Percentiles rank a stretch among this genome's conserved stretches.
Evolutionary conservation across 345 rosid species (phyloP).

Genomic region (Eucalyptus virginea): DNA sequence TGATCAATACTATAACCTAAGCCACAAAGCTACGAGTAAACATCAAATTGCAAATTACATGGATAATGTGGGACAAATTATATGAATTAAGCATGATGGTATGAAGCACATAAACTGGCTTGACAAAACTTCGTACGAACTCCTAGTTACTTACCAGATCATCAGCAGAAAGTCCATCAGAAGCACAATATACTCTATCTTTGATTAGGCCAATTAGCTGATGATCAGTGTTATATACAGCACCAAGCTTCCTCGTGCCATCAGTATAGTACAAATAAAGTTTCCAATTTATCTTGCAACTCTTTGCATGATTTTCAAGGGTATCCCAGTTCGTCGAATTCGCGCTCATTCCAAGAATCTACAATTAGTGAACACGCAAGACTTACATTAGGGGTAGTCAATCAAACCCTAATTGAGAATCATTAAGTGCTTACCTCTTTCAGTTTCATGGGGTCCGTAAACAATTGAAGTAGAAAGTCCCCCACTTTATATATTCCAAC

Average conservation of each 20-base stretch:
- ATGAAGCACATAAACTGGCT: not conserved
- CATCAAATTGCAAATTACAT: not conserved
- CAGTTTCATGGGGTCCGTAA: slow-evolving; percentile 57
- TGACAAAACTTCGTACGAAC: not conserved
- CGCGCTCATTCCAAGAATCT: not conserved
- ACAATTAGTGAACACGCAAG: not conserved
- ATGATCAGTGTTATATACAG: not conserved
- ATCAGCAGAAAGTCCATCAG: not conserved
- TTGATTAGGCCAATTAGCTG: not conserved
- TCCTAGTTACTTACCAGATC: not conserved
- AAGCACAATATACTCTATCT: not conserved
- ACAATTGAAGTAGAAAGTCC: slow-evolving; percentile 72
- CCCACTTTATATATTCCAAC: slow-evolving; percentile 73
- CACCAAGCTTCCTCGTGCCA: not conserved
- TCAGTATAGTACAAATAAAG: not conserved
- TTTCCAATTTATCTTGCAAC: not conserved
- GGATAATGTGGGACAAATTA: not conserved
- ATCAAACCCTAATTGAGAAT: not conserved
- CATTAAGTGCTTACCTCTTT: slow-evolving; percentile 35
- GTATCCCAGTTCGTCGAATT: not conserved
- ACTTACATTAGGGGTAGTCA: not conserved
- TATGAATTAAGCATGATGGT: not conserved
- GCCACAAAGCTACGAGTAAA: not conserved
- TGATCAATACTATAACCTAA: not conserved
- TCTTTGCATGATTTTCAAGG: not conserved